Percentiles rank a stretch among this genome's conserved stretches.
Conservation (phyloP, 306 rosid genomes). For the Abrus pulchellus region DNA sequence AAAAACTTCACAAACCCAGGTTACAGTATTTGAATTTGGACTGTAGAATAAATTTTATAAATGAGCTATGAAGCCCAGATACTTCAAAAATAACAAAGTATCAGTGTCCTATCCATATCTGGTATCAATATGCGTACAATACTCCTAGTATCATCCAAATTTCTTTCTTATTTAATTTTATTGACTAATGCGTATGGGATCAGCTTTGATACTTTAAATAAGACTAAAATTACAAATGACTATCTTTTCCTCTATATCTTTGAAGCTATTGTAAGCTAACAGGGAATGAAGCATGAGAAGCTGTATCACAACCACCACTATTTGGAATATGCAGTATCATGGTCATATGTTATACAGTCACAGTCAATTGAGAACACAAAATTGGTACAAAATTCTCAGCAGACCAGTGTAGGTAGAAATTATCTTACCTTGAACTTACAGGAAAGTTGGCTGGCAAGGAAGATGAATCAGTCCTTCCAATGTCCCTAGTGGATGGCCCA, state of each 20-base stretch:
- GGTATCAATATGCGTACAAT: no score
- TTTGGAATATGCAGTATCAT: constrained; percentile 12
- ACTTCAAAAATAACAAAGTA: no score
- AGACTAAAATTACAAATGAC: neutral
- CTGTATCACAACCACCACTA: constrained; percentile 4
- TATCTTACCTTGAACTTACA: constrained; percentile 72
- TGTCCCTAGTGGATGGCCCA: constrained; percentile 84
- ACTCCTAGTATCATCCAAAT: no score
- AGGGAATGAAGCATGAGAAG: constrained; percentile 13
- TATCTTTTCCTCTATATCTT: neutral
- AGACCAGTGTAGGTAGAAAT: constrained; percentile 11
- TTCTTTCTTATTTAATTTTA: no score
- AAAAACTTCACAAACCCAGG: neutral
- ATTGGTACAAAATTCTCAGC: neutral
- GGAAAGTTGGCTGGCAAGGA: constrained; percentile 75
- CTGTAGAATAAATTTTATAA: neutral
- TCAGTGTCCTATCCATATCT: no score
- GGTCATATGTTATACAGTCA: neutral
- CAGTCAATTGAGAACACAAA: neutral
- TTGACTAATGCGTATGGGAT: no score
- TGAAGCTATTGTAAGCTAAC: neutral
- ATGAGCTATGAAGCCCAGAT: no score
- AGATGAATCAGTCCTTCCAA: constrained; percentile 84
- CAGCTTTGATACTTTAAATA: no score
- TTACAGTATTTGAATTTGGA: neutral